Evolutionary conservation across 2,329 filamentous ascomycete species (phyloP), one percentile per base, ranked within the genome.

Genomic region (Fulvia fulva): DNA sequence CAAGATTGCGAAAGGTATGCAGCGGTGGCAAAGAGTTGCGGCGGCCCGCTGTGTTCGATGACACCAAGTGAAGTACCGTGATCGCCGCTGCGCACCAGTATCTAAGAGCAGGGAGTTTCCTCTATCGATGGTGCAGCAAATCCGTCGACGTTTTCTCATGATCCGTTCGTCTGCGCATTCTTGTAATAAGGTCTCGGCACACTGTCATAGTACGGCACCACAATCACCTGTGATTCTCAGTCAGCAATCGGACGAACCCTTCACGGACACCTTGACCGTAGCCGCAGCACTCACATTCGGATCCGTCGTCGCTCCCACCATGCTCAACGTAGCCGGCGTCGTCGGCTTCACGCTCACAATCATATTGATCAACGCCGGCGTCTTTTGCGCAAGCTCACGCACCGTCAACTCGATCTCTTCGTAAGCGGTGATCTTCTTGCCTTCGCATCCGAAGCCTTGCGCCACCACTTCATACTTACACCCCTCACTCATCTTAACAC

Each of bases 191-290:
- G 68, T 51, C 75, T 65, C 0, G 76, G 77, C 23, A 79, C 66
- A 62, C 80, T 80, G 55, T 79, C 76, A 63, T 80, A 79, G 61
- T 80, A 80, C 2, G 77, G 77, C 54, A 80, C 76, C 25, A 79
- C 77, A 58, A 80, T 77, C 8, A 58, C 55, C 61, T 63, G 54
- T 9, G 41, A 28, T 14, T 37, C 14, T 34, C 22, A 34, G 49
- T 58, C 32, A 51, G 47, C 19, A 53, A n/a, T 19, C 23, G 19
- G 6, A 51, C 53, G 1, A 22, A 9, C n/a, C 22, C 37, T 6
- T 41, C 37, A n/a, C 28, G n/a, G 3, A n/a, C 9, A 50, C 22
- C n/a, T n/a, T n/a, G n/a, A n/a, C n/a, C n/a, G n/a, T n/a, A n/a
- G n/a, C n/a, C n/a, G n/a, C n/a, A 37, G 12, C 21, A 52, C 49